Evolutionary conservation across 805 yeast species (phyloP), one percentile per base, ranked within the genome.

Genomic region (Starmerella potacharoeniae): DNA sequence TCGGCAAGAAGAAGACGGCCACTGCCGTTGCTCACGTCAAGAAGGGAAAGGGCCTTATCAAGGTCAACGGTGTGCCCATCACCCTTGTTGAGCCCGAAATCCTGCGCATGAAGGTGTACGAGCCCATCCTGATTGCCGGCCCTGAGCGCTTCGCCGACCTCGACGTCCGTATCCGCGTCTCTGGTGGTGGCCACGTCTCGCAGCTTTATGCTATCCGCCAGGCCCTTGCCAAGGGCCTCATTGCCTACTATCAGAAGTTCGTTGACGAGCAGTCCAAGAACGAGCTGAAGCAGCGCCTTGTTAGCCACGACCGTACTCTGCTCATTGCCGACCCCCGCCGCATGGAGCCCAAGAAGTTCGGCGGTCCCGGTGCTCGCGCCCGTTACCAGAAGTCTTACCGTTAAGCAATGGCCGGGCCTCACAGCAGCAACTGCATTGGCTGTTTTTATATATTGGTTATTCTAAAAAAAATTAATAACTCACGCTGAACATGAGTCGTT

Each of bases 281-380:
- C 81, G 97, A 91, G 81, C 84, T 93, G 77, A 93, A 93, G 95
- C 90, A 89, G 82, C 84, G 95, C 71, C 88, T 90, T 80, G 82
- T 91, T 66, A 74, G 95, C 72, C 95, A 90, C 84, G 98, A 93
- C 91, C 90, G 96, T 84, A 88, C 97, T 76, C 85, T 93, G 76
- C 85, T 93, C 80, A 93, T 93, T 77, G 97, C 98, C 71, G 98
- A 93, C 78, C 81, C 97, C 71, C 89, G 98, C 86, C 91, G 95
- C 85, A 84, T 90, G 85, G 98, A 93, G 83, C 98, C 98, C 84
- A 93, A 93, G 97, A 93, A 93, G 84, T 93, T 93, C 83, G 98
- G 98, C 83, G 98, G 98, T 84, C 95, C 95, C 79, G 98, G 98
- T 87, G 98, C 98, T 81, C 93, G 98, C 83, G 93, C 98, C 75